Base-by-base conservation (phyloP, 306 rosid species). In the Ammopiptanthus mongolicus region DNA sequence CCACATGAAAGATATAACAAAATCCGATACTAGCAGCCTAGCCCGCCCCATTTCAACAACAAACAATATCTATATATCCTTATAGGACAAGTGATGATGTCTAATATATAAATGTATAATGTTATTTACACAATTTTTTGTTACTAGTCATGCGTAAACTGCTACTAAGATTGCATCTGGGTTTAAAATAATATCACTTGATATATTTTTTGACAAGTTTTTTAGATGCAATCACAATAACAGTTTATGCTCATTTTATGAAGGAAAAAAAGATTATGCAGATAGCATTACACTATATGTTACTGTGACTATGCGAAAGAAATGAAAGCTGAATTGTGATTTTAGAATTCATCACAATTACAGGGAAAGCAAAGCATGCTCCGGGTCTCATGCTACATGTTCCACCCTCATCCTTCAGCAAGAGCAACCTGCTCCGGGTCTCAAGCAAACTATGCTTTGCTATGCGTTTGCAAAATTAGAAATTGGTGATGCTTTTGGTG, bases 1-100 rank as follows among this genome's bases (percentile, higher is more conserved):
- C 90, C 96, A 87, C 89, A 76, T 80, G 75, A 87, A 90, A 34
- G 92, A 85, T 15, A 88, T 37, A 7, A 62, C 11, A 22, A 88
- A 86, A 82, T 90, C 96, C 4, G 90, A 79, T 4, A 68, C 65
- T 0, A 90, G 72, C 77, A 83, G 65, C 51, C 71, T 74, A 79
- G 65, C 33, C 37, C 71, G 42, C 39, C 76, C 86, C 91, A 87
- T 87, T 73, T 18, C 69, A 19, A 18, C 4, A 3, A 33, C 18
- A 57, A 60, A 58, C 5, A 31, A 42, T 1, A 29, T 46, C 14
- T 13, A 46, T 46, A n/a, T n/a, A n/a, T n/a, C 50, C 15, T 44
- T 11, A 12, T 34, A 4, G 50, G 15, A 13, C 50, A 44, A 44
- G 50, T 47, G 7, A 1, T 47, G 19, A 47, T 47, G 19, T 47